Percentiles rank a stretch among this genome's conserved stretches.
Conservation (phyloP, 1,284 basidiomycete genomes). For the Naganishia albida region DNA sequence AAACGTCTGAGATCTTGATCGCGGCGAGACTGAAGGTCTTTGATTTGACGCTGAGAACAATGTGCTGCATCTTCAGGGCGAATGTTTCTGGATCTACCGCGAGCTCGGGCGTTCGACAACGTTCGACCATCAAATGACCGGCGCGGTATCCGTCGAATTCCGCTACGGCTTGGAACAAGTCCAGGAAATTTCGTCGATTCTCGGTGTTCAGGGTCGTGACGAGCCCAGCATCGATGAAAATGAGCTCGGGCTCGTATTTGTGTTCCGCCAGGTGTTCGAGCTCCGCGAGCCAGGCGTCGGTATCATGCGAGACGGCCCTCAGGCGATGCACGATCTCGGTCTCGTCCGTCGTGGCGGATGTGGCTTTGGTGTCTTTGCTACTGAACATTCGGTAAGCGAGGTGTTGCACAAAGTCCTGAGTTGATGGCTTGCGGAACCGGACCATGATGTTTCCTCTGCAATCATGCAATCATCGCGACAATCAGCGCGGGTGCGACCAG, state of each 20-base stretch:
- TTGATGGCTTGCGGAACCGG: slow-evolving; percentile 82
- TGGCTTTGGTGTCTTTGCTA: slow-evolving; percentile 31
- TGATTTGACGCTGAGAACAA: slow-evolving; percentile 88
- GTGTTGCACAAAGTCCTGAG: slow-evolving; percentile 65
- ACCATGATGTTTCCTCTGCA: slow-evolving; percentile 96
- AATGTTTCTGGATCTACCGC: slow-evolving; percentile 91
- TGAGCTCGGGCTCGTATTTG: slow-evolving; percentile 89
- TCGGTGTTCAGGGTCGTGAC: slow-evolving; percentile 78
- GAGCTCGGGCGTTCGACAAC: slow-evolving; percentile 88
- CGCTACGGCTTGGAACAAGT: slow-evolving; percentile 92
- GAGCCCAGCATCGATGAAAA: slow-evolving; percentile 95
- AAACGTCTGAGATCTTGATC: slow-evolving; percentile 92
- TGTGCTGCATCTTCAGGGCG: slow-evolving; percentile 94
- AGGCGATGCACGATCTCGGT: slow-evolving; percentile 67
- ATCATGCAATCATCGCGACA: too few species aligned
- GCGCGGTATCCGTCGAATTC: slow-evolving; percentile 95
- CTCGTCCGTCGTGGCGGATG: not conserved
- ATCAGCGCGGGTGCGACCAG: not conserved
- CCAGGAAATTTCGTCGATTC: slow-evolving; percentile 90
- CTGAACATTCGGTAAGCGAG: slow-evolving; percentile 55
- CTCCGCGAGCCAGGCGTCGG: slow-evolving; percentile 69
- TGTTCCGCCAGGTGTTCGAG: slow-evolving; percentile 65
- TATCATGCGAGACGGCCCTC: slow-evolving; percentile 61
- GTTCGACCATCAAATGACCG: slow-evolving; percentile 93
- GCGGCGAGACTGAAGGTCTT: slow-evolving; percentile 95